Conservation (phyloP, 805 yeast species). For the Yarrowia porcina region DNA sequence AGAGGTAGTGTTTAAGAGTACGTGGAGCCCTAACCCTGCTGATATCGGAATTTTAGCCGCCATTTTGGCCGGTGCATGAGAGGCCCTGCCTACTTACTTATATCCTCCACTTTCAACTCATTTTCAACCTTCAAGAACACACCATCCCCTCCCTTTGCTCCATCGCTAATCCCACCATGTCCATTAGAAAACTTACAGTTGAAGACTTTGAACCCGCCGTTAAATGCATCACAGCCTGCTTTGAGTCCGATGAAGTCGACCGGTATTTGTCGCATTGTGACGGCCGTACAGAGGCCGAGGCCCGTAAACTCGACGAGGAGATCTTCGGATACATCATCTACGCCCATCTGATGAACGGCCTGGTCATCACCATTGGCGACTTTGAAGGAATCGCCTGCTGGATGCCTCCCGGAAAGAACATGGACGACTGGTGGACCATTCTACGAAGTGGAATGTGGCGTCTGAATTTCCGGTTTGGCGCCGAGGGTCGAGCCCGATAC, state of each 20-base stretch:
- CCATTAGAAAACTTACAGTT: slow-evolving; percentile 19
- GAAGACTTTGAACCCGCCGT: slow-evolving; percentile 46
- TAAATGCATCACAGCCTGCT: slow-evolving; percentile 50
- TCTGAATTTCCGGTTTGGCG: slow-evolving; percentile 41
- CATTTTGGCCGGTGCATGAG: neutral
- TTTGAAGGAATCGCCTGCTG: slow-evolving; percentile 42
- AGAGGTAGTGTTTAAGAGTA: neutral
- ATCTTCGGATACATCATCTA: slow-evolving; percentile 54
- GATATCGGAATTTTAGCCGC: slow-evolving; percentile 24
- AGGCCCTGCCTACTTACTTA: neutral
- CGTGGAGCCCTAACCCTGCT: slow-evolving; percentile 7
- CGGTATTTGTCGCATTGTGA: slow-evolving; percentile 48
- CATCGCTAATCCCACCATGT: neutral
- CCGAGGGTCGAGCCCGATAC: slow-evolving; percentile 49
- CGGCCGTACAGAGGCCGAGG: slow-evolving; percentile 39
- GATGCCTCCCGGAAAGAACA: slow-evolving; percentile 38
- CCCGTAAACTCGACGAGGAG: slow-evolving; percentile 46
- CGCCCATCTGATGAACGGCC: slow-evolving; percentile 50
- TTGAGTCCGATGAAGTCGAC: slow-evolving; percentile 54
- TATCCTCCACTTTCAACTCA: neutral
- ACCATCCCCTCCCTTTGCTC: neutral
- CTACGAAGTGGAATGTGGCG: slow-evolving; percentile 37
- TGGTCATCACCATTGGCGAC: slow-evolving; percentile 52
- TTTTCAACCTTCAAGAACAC: neutral
- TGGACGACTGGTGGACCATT: slow-evolving; percentile 32